These are phyloP conservation scores for Pharnaceum exiguum DNA, from an alignment of 148 eudicot species.

Conservation along the genomic window DNA sequence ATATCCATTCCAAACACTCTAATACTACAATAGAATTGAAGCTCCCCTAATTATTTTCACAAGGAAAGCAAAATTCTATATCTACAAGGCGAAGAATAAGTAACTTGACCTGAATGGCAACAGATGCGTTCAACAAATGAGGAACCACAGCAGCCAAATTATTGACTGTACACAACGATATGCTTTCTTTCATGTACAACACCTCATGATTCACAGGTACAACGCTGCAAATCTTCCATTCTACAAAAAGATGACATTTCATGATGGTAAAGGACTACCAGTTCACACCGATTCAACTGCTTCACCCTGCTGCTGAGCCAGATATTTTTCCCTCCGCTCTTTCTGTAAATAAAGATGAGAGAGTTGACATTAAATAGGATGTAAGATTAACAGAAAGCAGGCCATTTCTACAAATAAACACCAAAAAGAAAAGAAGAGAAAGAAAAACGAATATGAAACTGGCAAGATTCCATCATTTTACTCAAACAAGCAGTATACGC, in stretches of 20 bases:
- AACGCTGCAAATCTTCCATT: neutral
- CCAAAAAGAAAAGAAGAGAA: neutral
- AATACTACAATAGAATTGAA: neutral
- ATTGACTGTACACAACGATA: conserved; percentile 22
- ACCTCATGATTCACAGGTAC: conserved; percentile 2
- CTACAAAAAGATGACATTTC: conserved; percentile 15
- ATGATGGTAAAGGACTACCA: neutral
- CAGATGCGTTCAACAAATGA: conserved; percentile 7
- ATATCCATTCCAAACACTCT: neutral
- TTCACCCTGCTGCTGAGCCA: conserved; percentile 78
- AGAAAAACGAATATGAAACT: neutral
- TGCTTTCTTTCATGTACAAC: neutral
- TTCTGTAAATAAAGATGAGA: conserved; percentile 34
- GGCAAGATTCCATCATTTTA: neutral
- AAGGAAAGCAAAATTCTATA: conserved; percentile 6
- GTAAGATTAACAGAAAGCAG: neutral
- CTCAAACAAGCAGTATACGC: conserved; percentile 9
- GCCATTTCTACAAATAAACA: neutral
- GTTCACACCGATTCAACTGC: conserved; percentile 51
- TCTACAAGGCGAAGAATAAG: conserved; percentile 13
- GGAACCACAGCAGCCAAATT: conserved; percentile 11
- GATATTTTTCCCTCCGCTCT: conserved; percentile 81
- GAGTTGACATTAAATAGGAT: neutral
- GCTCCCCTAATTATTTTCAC: conserved; percentile 5
- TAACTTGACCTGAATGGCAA: neutral